Evolutionary conservation across 2,329 filamentous ascomycete species (phyloP), one percentile per base, ranked within the genome.

Genomic region (Talaromyces marneffei): DNA sequence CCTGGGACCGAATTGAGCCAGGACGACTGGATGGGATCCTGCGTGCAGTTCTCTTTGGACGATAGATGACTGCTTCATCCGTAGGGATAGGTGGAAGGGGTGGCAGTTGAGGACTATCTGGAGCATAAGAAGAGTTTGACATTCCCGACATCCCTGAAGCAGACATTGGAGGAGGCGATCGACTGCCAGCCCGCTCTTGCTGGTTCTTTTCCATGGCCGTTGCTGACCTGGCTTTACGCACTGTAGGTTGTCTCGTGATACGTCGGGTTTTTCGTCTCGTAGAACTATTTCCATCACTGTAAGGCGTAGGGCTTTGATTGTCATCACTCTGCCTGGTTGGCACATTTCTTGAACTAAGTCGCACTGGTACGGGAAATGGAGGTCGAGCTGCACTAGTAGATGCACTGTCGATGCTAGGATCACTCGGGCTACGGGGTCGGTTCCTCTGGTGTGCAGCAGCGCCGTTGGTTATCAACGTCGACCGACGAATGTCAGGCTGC

Each of bases 301-400:
- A 82, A 20, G 82, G 80, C 0, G 88, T 91, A 1, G 92, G 92
- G 71, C 91, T 96, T 65, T 86, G 83, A 42, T 86, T 87, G 3
- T 89, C 89, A 64, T 96, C 91, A 71, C 89, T 92, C 56, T 83
- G 79, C 66, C 83, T 87, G 63, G 86, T 75, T 0, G 86, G 84
- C 23, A 87, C 83, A 68, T 88, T 87, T 63, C 92, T 86, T 5
- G 92, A 99, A 75, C 93, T 97, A 31, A 91, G 90, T 61, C 94
- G 83, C 2, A 87, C 88, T 0, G 94, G 94, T 6, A 99, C 96
- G 0, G 94, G 92, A 78, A 96, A 97, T 0, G 94, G 94, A 29
- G 94, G 92, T 57, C 62, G 67, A 20, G 67, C 63, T 9, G 70
- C 67, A 56, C 71, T 69, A 35, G 70, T 73, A n/a, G 72, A 73